Base-by-base conservation (phyloP, 1,284 basidiomycete genomes). In the Cystobasidium sp. region DNA sequence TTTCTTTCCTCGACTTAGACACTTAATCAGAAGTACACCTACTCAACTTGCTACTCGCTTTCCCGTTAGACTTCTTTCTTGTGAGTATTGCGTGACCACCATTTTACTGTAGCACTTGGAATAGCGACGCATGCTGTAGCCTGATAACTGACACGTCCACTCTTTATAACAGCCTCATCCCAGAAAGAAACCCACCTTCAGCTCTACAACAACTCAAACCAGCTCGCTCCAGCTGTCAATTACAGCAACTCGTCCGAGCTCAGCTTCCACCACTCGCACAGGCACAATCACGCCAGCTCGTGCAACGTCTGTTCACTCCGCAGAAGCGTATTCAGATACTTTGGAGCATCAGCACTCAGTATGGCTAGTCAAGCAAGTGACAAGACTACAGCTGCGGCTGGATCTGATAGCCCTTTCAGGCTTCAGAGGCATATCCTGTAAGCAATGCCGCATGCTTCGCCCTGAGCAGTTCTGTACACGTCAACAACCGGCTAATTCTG, bases 181-280 rank as follows among this genome's bases (percentile, higher is more conserved):
- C 61, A 37, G 43, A 63, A 63, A 22, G 46, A 63, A 14, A 63
- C 43, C 16, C 61, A 63, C 20, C 61, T 63, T 49, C 61, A 63
- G 16, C 61, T 63, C 22, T 63, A 63, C 46, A 63, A 63, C 61
- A 63, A 63, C 61, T 46, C 61, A 5, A 22, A 12, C 10, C 56
- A 59, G 16, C 56, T 59, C 56, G 37, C 37, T 41, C 41, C 56
- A 12, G 31, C 56, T 43, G 9, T 59, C 39, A 43, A 31, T 31
- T 14, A 37, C 31, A 59, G 18, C 39, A 16, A 39, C 56, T 31
- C 39, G 3, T 10, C 56, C 39, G 56, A 59, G 18, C 56, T 49
- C 43, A 16, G 16, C 20, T 49, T 63, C 61, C 61, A 61, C 22
- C 20, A 92, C 91, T 53, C 49, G 37, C 68, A 70, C 66, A n/a